Percentiles rank a stretch among this genome's conserved stretches.
Evolutionary conservation across 1,139 yeast species (phyloP).

Genomic region (Protomyces gravidus): DNA sequence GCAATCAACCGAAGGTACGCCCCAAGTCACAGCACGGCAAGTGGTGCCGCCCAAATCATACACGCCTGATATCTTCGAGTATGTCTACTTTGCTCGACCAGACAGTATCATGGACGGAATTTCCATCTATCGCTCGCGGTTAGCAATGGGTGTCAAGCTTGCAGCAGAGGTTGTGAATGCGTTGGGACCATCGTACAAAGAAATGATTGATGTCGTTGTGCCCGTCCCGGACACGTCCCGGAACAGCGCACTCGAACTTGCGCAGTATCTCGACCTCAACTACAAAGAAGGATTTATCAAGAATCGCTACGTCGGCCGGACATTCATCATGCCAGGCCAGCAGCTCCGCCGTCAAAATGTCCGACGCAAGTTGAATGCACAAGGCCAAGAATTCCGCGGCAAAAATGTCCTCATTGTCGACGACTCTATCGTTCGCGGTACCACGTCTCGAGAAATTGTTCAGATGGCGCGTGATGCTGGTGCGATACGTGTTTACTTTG

Average conservation of each 20-base stretch:
- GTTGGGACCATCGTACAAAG: slow-evolving; percentile 48
- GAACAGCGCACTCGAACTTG: slow-evolving; percentile 89
- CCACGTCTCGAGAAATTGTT: slow-evolving; percentile 92
- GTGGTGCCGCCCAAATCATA: slow-evolving; percentile 73
- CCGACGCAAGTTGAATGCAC: slow-evolving; percentile 89
- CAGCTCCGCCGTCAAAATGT: slow-evolving; percentile 80
- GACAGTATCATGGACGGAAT: slow-evolving; percentile 95
- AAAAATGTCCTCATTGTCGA: slow-evolving; percentile 88
- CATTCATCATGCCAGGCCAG: slow-evolving; percentile 98
- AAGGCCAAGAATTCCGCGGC: slow-evolving; percentile 85
- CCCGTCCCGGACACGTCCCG: slow-evolving; percentile 98
- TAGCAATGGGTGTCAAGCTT: slow-evolving; percentile 88
- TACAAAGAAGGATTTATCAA: slow-evolving; percentile 97
- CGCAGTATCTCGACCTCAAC: slow-evolving; percentile 71
- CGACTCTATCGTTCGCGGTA: slow-evolving; percentile 95
- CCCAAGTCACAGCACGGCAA: slow-evolving; percentile 48
- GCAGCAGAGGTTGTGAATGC: slow-evolving; percentile 62
- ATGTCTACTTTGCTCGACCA: slow-evolving; percentile 96
- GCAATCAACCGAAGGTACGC: slow-evolving; percentile 22
- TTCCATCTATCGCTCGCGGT: slow-evolving; percentile 85
- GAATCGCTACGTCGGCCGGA: slow-evolving; percentile 93
- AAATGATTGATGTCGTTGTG: slow-evolving; percentile 83
- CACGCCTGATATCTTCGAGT: slow-evolving; percentile 95
- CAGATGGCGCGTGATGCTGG: slow-evolving; percentile 98
- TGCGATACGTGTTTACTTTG: slow-evolving; percentile 85